Evolutionary conservation across 805 yeast genomes (phyloP), one percentile per base, ranked within the genome.

Genomic region (Hanseniaspora meyeri): DNA sequence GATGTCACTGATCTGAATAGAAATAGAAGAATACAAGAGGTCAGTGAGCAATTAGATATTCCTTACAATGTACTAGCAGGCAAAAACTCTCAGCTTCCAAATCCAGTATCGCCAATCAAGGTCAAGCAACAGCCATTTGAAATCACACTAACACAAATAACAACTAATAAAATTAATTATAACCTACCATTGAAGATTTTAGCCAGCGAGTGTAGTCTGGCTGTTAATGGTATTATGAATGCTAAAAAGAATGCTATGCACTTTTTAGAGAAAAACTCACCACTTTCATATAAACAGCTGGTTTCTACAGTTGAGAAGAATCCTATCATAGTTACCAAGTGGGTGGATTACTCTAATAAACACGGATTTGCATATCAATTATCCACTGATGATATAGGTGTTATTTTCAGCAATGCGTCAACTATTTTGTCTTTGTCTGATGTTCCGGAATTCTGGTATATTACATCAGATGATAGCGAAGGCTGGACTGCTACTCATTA

Each of bases 271-370:
- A 46, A 31, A 31, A 46, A 56, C n/a, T 34, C 45, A 3, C 58
- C 57, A n/a, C 19, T 47, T 20, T 34, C 52, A 19, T 48, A 50
- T 17, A 43, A 38, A 31, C 29, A 17, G 10, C 47, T 47, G 16
- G 37, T 34, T 27, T 46, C 55, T 8, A 36, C 40, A 16, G 17
- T 20, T 19, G 54, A 46, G 12, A 68, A 67, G 56, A 77, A 79
- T 60, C 95, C 90, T 12, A 78, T 81, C 19, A 79, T 87, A 59
- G 81, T 91, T 45, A 85, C 95, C 59, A 90, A 91, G 67, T 93
- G 99, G 99, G 97, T 95, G 32, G 99, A 93, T 68, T 93, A 91
- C 68, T 85, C 96, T 31, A 89, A 90, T 71, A 88, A 85, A 68
- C 95, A 91, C 69, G 98, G 98, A 0, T 83, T 93, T 66, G 87